Percentiles rank a stretch among this genome's conserved stretches.
Conservation (phyloP, 495 filamentous ascomycete genomes). For the Neurospora sp. region DNA sequence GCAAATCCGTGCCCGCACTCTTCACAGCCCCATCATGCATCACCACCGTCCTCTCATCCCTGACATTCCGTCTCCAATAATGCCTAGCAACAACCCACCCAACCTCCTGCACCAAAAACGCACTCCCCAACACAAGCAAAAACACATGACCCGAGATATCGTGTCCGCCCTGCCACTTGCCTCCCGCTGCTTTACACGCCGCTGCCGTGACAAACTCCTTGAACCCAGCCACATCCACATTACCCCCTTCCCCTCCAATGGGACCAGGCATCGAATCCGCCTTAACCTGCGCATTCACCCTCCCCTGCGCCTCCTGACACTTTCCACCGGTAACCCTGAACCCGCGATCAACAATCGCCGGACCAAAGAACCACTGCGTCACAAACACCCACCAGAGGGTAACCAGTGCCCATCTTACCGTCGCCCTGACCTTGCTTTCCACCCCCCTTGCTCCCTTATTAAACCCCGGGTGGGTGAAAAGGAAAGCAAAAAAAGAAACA, state of each 20-base stretch:
- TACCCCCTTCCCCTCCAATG: neutral
- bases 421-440: slow-evolving; percentile 35
- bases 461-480: slow-evolving; percentile 45
- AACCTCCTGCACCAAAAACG: slow-evolving; percentile 70
- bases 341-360: slow-evolving; percentile 75
- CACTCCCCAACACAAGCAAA: slow-evolving; percentile 72
- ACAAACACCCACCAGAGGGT: slow-evolving; percentile 66
- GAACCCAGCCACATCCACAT: no score
- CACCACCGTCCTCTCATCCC: slow-evolving; percentile 48
- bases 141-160: slow-evolving; percentile 96
- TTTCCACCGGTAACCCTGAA: slow-evolving; percentile 75
- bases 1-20: slow-evolving; percentile 30
- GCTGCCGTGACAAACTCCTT: slow-evolving; percentile 53
- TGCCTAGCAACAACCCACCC: slow-evolving; percentile 46
- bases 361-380: slow-evolving; percentile 96
- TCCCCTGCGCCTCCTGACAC: slow-evolving; percentile 46
- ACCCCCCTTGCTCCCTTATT: neutral
- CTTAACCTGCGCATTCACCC: slow-evolving; percentile 13
- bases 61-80: slow-evolving; percentile 12
- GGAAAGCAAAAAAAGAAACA: slow-evolving; percentile 48
- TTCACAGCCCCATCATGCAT: slow-evolving; percentile 51
- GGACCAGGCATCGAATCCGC: neutral
- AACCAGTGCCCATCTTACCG: slow-evolving; percentile 56
- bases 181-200: slow-evolving; percentile 76
- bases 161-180: slow-evolving; percentile 78